Base-by-base conservation (phyloP, 176 grass and related monocot genomes). In the Pharus latifolius region DNA sequence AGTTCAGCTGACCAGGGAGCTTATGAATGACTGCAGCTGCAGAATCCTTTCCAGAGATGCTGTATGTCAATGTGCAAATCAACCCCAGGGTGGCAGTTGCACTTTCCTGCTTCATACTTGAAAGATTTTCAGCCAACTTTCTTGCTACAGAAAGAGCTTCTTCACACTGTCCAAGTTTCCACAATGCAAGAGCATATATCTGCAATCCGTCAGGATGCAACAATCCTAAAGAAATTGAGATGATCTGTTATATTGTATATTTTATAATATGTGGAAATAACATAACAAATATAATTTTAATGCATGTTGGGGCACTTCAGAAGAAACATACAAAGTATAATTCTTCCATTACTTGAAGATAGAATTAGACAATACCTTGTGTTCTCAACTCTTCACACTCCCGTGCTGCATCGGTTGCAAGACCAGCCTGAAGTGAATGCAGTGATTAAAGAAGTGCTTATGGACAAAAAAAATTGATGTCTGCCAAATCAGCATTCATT, bases 121-220 rank as follows among this genome's bases (percentile, higher is more conserved):
- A 67, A 73, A 92, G 43, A 74, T 76, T 90, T 64, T 87, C 78
- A 78, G 84, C 70, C 64, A 98, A 82, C 31, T 76, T 78, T 81
- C 75, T 87, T 49, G 87, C 88, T 68, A 90, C 50, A 41, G 75
- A 69, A 29, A 98, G 84, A 75, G 89, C 86, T 75, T 75, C 73
- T 15, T 98, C 77, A 29, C 34, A 66, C 16, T 33, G 86, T 49
- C 89, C 89, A 75, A 68, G 67, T 87, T 90, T 98, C 83, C 86
- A 98, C 78, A 98, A 83, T 85, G 89, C 74, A 87, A 98, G 16
- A 83, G 89, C 89, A 69, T 98, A 90, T 81, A 92, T 75, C 81
- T 93, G 94, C 52, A 98, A 80, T 60, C 90, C 89, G n/a, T 93
- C 83, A 28, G 33, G 3, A 22, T 59, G 88, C 61, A 93, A 68